Conservation (phyloP, 2,329 filamentous ascomycete species). For the Lachnellula subtilissima region DNA sequence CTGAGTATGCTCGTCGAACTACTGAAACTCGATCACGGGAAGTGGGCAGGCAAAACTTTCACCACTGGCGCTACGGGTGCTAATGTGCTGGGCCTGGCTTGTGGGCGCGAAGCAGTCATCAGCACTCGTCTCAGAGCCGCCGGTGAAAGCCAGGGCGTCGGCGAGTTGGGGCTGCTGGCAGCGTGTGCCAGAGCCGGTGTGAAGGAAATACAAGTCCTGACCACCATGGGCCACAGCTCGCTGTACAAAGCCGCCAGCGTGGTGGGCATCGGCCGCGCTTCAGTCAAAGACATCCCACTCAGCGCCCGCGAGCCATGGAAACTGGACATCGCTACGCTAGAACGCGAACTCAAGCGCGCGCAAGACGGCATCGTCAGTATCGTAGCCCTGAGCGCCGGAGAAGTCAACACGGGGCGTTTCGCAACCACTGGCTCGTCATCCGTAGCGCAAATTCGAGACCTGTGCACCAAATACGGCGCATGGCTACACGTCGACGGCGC, state of each 20-base stretch:
- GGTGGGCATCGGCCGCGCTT: constrained; percentile 68
- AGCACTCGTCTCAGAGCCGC: constrained; percentile 31
- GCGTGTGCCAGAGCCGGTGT: constrained; percentile 63
- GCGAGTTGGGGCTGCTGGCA: constrained; percentile 62
- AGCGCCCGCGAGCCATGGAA: constrained; percentile 56
- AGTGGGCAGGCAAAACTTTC: constrained; percentile 72
- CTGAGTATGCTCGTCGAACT: constrained; percentile 65
- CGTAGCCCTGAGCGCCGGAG: constrained; percentile 75
- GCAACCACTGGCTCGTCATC: constrained; percentile 48
- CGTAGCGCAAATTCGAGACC: constrained; percentile 53
- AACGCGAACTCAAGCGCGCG: constrained; percentile 48
- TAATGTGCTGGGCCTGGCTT: constrained; percentile 61
- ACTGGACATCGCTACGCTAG: constrained; percentile 63
- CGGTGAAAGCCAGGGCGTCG: constrained; percentile 45
- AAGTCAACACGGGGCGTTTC: constrained; percentile 87
- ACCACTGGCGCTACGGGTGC: constrained; percentile 68
- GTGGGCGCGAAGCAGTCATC: constrained; percentile 66
- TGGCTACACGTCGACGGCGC: constrained; percentile 93
- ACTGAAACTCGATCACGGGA: constrained; percentile 49
- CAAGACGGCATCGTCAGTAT: constrained; percentile 60
- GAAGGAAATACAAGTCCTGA: constrained; percentile 68
- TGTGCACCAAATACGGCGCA: constrained; percentile 69
- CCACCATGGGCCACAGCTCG: constrained; percentile 79
- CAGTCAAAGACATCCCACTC: constrained; percentile 56
- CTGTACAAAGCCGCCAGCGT: constrained; percentile 78